A percentile compares a stretch with the other conserved stretches of the same genome.
These are phyloP conservation scores for Lathyrus aphaca DNA, from an alignment of 306 rosid species.

Conservation along the genomic window DNA sequence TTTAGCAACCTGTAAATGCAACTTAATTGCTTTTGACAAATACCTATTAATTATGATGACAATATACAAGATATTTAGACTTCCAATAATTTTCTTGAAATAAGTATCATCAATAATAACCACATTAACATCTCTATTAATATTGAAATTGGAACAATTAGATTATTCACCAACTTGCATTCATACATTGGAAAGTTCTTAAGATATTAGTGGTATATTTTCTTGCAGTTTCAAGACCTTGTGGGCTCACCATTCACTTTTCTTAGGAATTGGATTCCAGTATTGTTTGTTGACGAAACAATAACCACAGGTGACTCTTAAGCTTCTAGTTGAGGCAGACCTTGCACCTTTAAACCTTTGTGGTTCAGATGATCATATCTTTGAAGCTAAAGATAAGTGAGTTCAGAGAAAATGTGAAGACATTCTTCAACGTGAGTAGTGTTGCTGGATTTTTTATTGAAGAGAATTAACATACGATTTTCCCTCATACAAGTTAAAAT, in stretches of 20 bases:
- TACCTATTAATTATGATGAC: too few relatives aligned
- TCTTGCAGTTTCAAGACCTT: too few relatives aligned
- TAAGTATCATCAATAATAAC: too few relatives aligned
- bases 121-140: too few relatives aligned
- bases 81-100: too few relatives aligned
- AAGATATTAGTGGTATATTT: too few relatives aligned
- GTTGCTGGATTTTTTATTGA: neutral
- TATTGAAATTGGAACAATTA: too few relatives aligned
- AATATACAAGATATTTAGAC: too few relatives aligned
- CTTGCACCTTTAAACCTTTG: neutral
- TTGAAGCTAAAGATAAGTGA: neutral
- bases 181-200: too few relatives aligned
- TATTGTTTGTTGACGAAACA: neutral
- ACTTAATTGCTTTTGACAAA: too few relatives aligned
- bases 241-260: slow-evolving; percentile 6
- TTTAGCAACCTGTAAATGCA: too few relatives aligned
- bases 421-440: neutral
- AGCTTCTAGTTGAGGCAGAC: neutral
- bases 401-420: neutral
- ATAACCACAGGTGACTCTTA: neutral
- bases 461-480: neutral
- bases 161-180: too few relatives aligned
- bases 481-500: neutral
- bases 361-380: neutral
- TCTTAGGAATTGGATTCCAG: neutral